Evolutionary conservation across 2,329 filamentous ascomycete genomes (phyloP).

Genomic region (Zarea fungicola): DNA sequence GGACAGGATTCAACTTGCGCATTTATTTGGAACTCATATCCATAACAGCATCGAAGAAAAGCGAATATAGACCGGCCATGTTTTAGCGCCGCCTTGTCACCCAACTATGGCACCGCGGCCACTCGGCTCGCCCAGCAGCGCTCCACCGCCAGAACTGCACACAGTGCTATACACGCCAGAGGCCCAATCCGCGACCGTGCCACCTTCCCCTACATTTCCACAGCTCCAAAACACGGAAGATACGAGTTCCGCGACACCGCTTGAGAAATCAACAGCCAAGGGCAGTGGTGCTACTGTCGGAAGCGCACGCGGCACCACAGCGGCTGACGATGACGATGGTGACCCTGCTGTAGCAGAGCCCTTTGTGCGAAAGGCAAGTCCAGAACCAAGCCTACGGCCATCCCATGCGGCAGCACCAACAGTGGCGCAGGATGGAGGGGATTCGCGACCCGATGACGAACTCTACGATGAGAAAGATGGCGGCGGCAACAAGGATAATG

Average conservation of each 20-base stretch:
- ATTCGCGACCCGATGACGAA: constrained; percentile 1
- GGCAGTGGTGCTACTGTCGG: constrained; percentile 47
- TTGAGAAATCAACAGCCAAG: neutral
- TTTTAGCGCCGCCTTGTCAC: neutral
- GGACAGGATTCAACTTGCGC: neutral
- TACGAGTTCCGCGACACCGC: constrained; percentile 13
- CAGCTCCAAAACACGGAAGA: constrained; percentile 32
- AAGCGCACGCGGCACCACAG: constrained; percentile 50
- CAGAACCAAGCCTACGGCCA: constrained; percentile 33
- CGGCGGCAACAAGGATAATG: constrained; percentile 1
- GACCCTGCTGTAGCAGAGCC: constrained; percentile 53
- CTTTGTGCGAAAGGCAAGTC: constrained; percentile 52
- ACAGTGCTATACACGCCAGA: neutral
- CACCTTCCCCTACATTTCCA: constrained; percentile 28
- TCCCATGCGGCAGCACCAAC: constrained; percentile 9
- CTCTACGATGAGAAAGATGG: neutral
- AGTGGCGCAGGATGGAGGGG: constrained; percentile 1
- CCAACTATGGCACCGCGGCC: constrained; percentile 5
- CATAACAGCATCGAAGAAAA: neutral
- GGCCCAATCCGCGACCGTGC: neutral
- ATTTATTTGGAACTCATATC: neutral
- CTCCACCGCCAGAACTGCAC: neutral
- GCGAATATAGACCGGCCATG: neutral
- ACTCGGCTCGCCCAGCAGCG: neutral
- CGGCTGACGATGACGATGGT: constrained; percentile 48